These are phyloP conservation scores for Juncus inflexus DNA, from an alignment of 176 grass and related monocot genomes.

Conservation along the genomic window DNA sequence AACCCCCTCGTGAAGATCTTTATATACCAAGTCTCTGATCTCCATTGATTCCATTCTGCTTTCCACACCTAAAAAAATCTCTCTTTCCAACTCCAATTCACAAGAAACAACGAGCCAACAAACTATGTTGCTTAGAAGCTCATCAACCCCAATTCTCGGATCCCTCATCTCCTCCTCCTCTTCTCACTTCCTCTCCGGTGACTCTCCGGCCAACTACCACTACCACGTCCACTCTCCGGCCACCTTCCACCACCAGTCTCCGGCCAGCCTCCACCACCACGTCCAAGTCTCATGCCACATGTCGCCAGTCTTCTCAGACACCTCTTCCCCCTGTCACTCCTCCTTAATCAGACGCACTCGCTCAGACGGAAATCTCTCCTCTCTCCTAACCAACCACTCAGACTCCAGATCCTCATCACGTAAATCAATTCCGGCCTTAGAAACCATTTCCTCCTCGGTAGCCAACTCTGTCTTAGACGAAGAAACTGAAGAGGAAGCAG, in stretches of 20 bases:
- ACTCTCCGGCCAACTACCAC: constrained; percentile 16
- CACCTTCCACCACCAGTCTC: constrained; percentile 28
- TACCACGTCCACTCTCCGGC: constrained; percentile 17
- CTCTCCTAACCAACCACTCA: constrained; percentile 9
- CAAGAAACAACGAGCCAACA: background rate
- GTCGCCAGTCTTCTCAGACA: constrained; percentile 21
- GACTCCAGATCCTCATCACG: constrained; percentile 20
- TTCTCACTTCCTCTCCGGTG: constrained; percentile 38
- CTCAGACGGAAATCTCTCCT: constrained; percentile 58
- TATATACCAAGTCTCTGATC: background rate
- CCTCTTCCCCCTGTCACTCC: constrained; percentile 24
- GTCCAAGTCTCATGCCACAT: constrained; percentile 37
- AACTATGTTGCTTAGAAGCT: constrained; percentile 50
- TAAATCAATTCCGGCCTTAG: constrained; percentile 18
- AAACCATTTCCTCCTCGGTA: constrained; percentile 43
- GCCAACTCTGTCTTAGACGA: background rate
- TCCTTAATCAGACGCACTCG: constrained; percentile 43
- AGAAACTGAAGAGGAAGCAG: constrained; percentile 15
- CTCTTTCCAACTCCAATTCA: background rate
- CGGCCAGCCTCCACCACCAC: constrained; percentile 14
- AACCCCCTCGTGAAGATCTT: background rate
- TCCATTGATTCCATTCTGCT: background rate
- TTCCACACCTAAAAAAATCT: background rate
- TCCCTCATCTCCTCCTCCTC: constrained; percentile 48
- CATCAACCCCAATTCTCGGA: constrained; percentile 61